phyloP scores from a whole-genome alignment of 768 basidiomycete species.

The Cubamyces sp. region DNA sequence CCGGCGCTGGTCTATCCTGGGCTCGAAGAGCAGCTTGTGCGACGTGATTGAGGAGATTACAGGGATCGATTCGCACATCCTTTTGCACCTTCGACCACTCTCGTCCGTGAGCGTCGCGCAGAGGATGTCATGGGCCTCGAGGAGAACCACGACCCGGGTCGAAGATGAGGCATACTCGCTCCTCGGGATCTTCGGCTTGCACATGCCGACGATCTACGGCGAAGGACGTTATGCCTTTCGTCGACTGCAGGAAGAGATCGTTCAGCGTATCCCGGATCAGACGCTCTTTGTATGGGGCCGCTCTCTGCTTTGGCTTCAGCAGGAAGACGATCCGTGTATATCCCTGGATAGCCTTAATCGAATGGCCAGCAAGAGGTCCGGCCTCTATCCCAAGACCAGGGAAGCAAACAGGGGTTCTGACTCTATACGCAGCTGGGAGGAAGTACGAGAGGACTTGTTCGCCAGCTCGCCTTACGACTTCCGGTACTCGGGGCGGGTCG shows the following conservation, averaged over 20 bases:
- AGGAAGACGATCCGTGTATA: no score
- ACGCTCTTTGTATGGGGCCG: conserved; percentile 21
- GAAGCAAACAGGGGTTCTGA: no score
- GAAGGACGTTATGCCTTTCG: conserved; percentile 19
- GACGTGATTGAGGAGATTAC: conserved; percentile 17
- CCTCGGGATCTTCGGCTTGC: conserved; percentile 24
- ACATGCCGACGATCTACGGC: conserved; percentile 22
- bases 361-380: no score
- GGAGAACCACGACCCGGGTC: conserved; percentile 16
- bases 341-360: no score
- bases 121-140: conserved; percentile 26
- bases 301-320: no score
- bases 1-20: conserved; percentile 10
- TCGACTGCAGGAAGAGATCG: conserved; percentile 21
- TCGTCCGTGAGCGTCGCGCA: conserved; percentile 18
- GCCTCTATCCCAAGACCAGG: no score
- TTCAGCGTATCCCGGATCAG: conserved; percentile 21
- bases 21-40: conserved; percentile 15
- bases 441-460: no score
- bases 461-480: no score
- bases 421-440: no score
- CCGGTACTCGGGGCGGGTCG: no score
- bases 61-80: conserved; percentile 10
- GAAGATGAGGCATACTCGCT: conserved; percentile 26
- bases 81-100: conserved; percentile 9